Conservation (phyloP, 768 basidiomycete genomes). For the Gelatoporia subvermispora region DNA sequence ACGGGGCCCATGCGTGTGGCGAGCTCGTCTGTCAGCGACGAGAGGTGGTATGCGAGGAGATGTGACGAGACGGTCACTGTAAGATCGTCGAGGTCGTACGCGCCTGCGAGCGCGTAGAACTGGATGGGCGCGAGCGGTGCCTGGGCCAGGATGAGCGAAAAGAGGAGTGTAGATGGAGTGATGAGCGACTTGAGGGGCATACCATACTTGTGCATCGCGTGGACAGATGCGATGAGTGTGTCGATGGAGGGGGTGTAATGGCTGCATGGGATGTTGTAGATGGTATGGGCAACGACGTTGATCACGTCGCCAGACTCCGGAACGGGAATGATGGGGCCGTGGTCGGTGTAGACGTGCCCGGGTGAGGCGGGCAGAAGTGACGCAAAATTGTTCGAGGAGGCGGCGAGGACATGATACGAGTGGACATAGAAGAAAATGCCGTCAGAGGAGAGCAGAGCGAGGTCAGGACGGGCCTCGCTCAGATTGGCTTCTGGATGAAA, state of each 20-base stretch:
- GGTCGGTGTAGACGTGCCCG: conserved; percentile 23
- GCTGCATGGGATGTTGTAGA: conserved; percentile 67
- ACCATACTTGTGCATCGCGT: conserved; percentile 54
- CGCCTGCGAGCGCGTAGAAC: conserved; percentile 65
- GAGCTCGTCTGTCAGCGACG: conserved; percentile 63
- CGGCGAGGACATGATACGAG: conserved; percentile 44
- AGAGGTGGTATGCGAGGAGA: conserved; percentile 62
- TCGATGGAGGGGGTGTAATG: conserved; percentile 67
- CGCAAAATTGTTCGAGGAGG: conserved; percentile 61
- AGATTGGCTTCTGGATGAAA: conserved; percentile 64
- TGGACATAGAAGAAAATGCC: conserved; percentile 82
- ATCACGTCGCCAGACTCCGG: conserved; percentile 54
- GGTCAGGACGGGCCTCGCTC: conserved; percentile 48
- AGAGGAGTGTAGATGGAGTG: conserved; percentile 47
- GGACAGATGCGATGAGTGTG: conserved; percentile 49
- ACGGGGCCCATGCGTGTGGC: conserved; percentile 63
- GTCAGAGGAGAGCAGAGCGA: conserved; percentile 63
- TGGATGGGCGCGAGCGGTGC: conserved; percentile 66
- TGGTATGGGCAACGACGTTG: conserved; percentile 66
- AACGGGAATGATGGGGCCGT: conserved; percentile 48
- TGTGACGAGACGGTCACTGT: conserved; percentile 71
- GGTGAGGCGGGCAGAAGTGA: conserved; percentile 41
- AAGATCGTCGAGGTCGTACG: conserved; percentile 59
- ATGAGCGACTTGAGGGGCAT: conserved; percentile 43
- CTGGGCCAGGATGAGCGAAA: conserved; percentile 53